These are phyloP conservation scores for Plasmodium fragile DNA, from an alignment of 169 alveolate species.

Conservation along the genomic window DNA sequence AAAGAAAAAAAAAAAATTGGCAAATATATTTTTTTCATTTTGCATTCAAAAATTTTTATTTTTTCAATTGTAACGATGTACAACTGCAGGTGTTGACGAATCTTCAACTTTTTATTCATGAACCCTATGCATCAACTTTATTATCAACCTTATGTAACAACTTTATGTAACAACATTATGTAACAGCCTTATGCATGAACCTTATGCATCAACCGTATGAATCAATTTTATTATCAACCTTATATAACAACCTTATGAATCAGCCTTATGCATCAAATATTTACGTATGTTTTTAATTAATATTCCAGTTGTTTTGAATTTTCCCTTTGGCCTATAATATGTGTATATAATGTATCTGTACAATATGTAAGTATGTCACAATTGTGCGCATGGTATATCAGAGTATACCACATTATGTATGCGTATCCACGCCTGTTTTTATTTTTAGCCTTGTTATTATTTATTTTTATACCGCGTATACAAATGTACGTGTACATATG, in stretches of 20 bases:
- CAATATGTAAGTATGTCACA: not conserved
- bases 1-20: not conserved
- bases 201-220: not conserved
- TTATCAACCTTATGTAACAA: not conserved
- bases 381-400: not conserved
- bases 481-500: not conserved
- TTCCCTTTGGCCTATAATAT: not conserved
- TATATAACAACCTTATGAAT: no score
- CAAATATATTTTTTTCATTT: not conserved
- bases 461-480: not conserved
- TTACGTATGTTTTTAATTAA: not conserved
- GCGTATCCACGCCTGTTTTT: not conserved
- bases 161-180: not conserved
- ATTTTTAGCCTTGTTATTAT: not conserved
- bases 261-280: not conserved
- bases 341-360: not conserved
- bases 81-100: not conserved
- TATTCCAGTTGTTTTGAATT: not conserved
- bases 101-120: not conserved
- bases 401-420: not conserved
- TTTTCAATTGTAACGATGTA: not conserved
- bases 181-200: no score
- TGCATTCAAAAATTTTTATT: not conserved
- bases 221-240: not conserved
- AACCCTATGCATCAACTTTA: not conserved